Evolutionary conservation across 2,329 filamentous ascomycete species (phyloP), one percentile per base, ranked within the genome.

Genomic region (Chaetomium sp.): DNA sequence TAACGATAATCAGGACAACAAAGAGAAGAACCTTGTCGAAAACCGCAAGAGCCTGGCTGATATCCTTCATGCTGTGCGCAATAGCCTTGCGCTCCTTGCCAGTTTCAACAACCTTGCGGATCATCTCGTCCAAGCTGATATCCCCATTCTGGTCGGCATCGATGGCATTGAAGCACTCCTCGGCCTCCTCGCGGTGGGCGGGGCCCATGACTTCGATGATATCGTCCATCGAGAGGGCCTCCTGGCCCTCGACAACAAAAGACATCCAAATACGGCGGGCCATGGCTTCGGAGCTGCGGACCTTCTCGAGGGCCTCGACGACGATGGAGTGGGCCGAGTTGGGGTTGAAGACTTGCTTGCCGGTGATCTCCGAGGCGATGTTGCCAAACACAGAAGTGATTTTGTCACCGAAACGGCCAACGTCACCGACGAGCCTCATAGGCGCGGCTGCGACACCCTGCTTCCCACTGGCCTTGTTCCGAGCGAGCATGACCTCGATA

Each of bases 211-310:
- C 92, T 69, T 97, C 92, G 35, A 85, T 69, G 40, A 99, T 80
- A 68, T 99, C 94, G 4, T 96, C 90, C 7, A 81, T 72, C 62
- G 81, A 89, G 7, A 99, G 77, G 0, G 86, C 77, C 42, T 96
- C 89, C 56, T 85, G 85, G 64, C 90, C 91, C 71, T 97, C 92
- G 4, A 94, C 84, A 1, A 96, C 94, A 68, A 96, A 95, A 0
- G 91, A 96, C 89, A 96, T 95, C 94, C 94, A 97, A 60, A 97
- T 86, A 66, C 94, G 87, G 63, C 84, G 87, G n/a, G 89, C 91
- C 56, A 97, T 76, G n/a, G 94, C 94, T 69, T 97, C 91, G 0
- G 91, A 89, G 6, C 90, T 88, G 57, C 80, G 79, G 44, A 82
- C 84, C 73, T 90, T 92, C 71, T 96, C 91, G 36, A 97, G 78